Evolutionary conservation across 73 alveolate genomes (phyloP), one percentile per base, ranked within the genome.

Genomic region (Uronychia binucleata): DNA sequence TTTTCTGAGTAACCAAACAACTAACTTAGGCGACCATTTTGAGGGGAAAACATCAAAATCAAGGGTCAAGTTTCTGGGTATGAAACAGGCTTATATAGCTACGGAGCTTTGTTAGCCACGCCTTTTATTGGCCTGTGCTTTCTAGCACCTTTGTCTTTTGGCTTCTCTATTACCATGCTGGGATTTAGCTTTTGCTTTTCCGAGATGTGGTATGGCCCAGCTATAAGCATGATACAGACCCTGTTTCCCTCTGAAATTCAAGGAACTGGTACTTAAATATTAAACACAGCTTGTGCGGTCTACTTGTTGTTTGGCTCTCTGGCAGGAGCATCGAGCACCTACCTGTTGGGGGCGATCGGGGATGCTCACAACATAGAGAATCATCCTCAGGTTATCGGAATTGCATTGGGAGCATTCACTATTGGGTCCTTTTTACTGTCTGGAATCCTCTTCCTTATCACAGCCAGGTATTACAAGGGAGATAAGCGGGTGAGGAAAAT

Each of bases 181-280:
- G 57, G 57, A 0, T 32, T 74, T 0, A 58, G 77, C 28, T 82
- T 74, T 46, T 25, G 60, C 30, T 26, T 74, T 1, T 34, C 89
- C 1, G 89, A 82, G 28, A n/a, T 34, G 57, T 82, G 89, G 89
- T 77, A 30, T 74, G 83, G 89, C 14, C 77, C 89, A 26, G 30
- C 60, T 1, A 34, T 74, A 1, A 30, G 82, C 30, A 82, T 82
- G 83, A 33, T 82, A 13, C 83, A 82, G 46, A 19, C 34, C 46
- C n/a, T 82, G 25, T 82, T 32, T 32, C 89, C 89, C 5, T 59
- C 83, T 33, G 89, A 82, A 82, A 26, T 82, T 1, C 57, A 30
- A 0, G 89, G 89, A 0, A 33, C 77, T 11, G 67, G 67, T 46
- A 46, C 67, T 46, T 46, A 19, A 19, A 46, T 46, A 5, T 11